These are phyloP conservation scores for Aspergillus ibericus DNA, from an alignment of 2,329 filamentous ascomycete genomes.

Conservation along the genomic window DNA sequence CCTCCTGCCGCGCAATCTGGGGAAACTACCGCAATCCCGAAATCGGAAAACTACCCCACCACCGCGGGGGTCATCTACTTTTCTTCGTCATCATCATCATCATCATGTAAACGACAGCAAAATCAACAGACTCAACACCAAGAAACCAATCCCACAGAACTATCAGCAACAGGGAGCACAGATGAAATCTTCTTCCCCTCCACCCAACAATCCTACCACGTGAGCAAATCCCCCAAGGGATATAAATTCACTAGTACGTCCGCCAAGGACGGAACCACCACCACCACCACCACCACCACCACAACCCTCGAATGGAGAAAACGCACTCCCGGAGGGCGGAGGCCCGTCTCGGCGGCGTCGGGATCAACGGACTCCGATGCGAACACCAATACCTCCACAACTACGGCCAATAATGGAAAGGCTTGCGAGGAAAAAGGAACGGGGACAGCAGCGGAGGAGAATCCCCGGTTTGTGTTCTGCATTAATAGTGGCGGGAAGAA, in stretches of 20 bases:
- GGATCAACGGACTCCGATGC: background rate
- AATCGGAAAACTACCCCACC: background rate
- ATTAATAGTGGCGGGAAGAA: background rate
- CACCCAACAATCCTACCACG: background rate
- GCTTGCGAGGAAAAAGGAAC: background rate
- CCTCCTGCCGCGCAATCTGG: background rate
- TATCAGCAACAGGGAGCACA: background rate
- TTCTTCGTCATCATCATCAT: no score
- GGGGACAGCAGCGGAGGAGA: background rate
- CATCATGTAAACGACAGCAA: background rate
- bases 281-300: no score
- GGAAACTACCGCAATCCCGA: background rate
- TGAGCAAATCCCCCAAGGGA: background rate
- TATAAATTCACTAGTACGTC: background rate
- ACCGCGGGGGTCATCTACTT: constrained; percentile 5
- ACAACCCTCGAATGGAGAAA: background rate
- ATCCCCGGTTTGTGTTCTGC: constrained; percentile 14
- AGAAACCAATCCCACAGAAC: no score
- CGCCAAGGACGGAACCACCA: background rate
- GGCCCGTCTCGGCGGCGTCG: background rate
- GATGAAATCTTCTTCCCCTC: background rate
- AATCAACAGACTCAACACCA: background rate
- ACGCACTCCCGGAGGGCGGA: background rate
- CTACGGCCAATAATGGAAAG: background rate
- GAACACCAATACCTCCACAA: background rate